Conservation (phyloP, 163 green algal species). For the Scenedesmus sp. region DNA sequence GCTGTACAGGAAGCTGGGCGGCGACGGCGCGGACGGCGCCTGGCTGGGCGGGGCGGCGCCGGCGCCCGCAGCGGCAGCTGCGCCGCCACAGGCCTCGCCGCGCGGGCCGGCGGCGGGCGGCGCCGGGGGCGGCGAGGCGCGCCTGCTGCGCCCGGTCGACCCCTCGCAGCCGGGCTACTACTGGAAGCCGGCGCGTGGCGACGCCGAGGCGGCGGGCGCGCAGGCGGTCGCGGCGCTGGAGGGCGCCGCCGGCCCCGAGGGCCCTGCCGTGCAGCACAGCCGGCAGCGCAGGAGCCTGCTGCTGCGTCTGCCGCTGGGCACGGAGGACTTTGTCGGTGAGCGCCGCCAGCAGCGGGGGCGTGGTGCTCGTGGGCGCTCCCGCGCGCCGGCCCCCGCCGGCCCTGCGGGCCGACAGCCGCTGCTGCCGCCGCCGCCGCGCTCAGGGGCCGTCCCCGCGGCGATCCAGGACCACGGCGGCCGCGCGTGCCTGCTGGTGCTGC, state of each 20-base stretch:
- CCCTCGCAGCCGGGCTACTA: slow-evolving; percentile 31
- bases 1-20: background rate
- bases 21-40: no score
- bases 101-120: no score
- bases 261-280: background rate
- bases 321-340: slow-evolving; percentile 37
- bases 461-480: slow-evolving; percentile 44
- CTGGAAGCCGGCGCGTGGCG: slow-evolving; percentile 30
- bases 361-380: background rate
- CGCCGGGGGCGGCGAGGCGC: background rate
- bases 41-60: background rate
- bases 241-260: background rate
- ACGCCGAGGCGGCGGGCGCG: background rate
- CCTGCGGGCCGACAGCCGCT: background rate
- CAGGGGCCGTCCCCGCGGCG: slow-evolving; percentile 45
- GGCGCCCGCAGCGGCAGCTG: background rate
- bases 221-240: background rate
- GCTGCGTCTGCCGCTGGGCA: slow-evolving; percentile 35
- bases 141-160: slow-evolving; percentile 27
- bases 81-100: background rate
- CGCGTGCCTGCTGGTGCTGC: slow-evolving; percentile 63
- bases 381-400: no score
- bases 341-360: slow-evolving; percentile 1
- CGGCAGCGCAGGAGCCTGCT: slow-evolving; percentile 36
- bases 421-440: background rate